Conservation (phyloP, 352 stramenopile species). For the Phytophthora aleatoria region DNA sequence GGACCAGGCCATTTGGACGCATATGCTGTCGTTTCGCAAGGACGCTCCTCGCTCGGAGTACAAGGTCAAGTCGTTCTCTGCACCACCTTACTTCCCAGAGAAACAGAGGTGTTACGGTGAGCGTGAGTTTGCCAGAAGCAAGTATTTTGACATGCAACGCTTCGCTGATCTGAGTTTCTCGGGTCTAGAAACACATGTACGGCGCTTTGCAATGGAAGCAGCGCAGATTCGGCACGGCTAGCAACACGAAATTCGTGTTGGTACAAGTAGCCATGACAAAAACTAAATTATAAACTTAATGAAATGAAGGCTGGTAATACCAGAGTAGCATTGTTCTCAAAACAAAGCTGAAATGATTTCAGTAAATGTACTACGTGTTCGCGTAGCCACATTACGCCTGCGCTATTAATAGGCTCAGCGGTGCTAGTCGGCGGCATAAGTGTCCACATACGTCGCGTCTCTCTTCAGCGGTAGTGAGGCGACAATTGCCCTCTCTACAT, state of each 20-base stretch:
- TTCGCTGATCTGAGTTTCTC: slow-evolving; percentile 32
- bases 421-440: too few species aligned
- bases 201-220: slow-evolving; percentile 41
- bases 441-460: too few species aligned
- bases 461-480: too few species aligned
- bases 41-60: slow-evolving; percentile 40
- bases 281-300: too few species aligned
- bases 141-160: slow-evolving; percentile 38
- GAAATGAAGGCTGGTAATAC: too few species aligned
- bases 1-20: slow-evolving; percentile 63
- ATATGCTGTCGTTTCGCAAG: slow-evolving; percentile 62
- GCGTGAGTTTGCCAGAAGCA: slow-evolving; percentile 25
- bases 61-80: slow-evolving; percentile 56
- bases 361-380: too few species aligned
- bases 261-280: too few species aligned
- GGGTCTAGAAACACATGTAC: slow-evolving; percentile 32
- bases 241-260: neutral
- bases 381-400: too few species aligned
- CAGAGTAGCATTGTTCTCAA: too few species aligned
- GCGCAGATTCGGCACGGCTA: slow-evolving; percentile 14
- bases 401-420: too few species aligned
- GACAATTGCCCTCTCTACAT: too few species aligned
- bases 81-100: slow-evolving; percentile 32
- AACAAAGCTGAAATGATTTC: too few species aligned
- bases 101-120: slow-evolving; percentile 65